These are phyloP conservation scores for Oryza longistaminata DNA, from an alignment of 176 grass and related monocot species.

Conservation along the genomic window DNA sequence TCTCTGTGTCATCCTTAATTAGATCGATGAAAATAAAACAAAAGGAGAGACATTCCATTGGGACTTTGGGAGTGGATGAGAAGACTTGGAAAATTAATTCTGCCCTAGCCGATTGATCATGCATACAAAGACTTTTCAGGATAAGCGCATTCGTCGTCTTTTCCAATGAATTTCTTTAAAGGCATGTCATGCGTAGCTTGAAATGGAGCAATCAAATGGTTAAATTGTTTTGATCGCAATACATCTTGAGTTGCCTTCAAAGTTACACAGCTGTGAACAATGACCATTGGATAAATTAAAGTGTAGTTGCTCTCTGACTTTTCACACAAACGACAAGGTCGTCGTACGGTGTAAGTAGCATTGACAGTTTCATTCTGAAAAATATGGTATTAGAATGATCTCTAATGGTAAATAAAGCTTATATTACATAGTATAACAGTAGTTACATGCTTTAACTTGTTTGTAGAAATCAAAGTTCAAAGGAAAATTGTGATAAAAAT, in stretches of 20 bases:
- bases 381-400: too few species aligned
- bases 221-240: background rate
- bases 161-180: slow-evolving; percentile 20
- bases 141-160: background rate
- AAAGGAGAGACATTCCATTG: background rate
- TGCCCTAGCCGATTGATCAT: background rate
- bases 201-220: slow-evolving; percentile 20
- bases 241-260: background rate
- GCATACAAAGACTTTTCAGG: background rate
- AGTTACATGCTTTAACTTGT: too few species aligned
- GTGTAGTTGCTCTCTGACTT: background rate
- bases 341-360: background rate
- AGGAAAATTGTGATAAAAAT: too few species aligned
- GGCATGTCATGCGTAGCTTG: slow-evolving; percentile 41
- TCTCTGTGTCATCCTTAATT: background rate
- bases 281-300: too few species aligned
- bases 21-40: background rate
- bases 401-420: too few species aligned
- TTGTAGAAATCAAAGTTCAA: too few species aligned
- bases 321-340: background rate
- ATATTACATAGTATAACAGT: too few species aligned
- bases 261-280: background rate
- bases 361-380: too few species aligned
- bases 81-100: slow-evolving; percentile 1
- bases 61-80: slow-evolving; percentile 1